A percentile compares a stretch with the other conserved stretches of the same genome.
These are phyloP conservation scores for Xylariaceae sp. DNA, from an alignment of 2,329 filamentous ascomycete genomes.

Conservation along the genomic window DNA sequence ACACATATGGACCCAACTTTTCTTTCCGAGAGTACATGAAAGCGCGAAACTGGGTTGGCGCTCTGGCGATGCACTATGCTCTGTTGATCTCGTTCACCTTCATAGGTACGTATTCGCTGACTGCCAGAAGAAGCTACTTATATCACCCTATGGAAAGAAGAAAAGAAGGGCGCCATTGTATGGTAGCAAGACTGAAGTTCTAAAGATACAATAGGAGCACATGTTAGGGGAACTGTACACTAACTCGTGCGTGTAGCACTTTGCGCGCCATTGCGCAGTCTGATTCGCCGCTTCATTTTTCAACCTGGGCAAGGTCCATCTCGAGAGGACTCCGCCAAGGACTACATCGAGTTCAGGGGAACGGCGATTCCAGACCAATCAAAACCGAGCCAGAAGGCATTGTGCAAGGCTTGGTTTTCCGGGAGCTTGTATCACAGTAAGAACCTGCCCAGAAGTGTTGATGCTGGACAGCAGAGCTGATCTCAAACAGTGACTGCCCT, in stretches of 20 bases:
- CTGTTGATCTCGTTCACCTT: slow-evolving; percentile 30
- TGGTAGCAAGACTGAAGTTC: no score
- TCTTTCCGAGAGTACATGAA: slow-evolving; percentile 52
- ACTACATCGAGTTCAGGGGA: slow-evolving; percentile 60
- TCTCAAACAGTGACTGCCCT: slow-evolving; percentile 55
- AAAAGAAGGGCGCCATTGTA: no score
- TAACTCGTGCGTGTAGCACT: slow-evolving; percentile 14
- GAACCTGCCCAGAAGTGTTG: slow-evolving; percentile 18
- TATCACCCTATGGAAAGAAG: no score
- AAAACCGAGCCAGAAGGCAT: slow-evolving; percentile 42
- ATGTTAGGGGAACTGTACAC: no score
- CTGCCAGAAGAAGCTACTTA: no score
- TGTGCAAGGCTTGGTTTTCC: slow-evolving; percentile 49
- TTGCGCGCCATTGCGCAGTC: slow-evolving; percentile 38
- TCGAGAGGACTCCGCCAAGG: slow-evolving; percentile 49
- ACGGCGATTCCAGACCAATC: slow-evolving; percentile 56
- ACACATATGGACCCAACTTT: slow-evolving; percentile 60
- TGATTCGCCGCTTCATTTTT: slow-evolving; percentile 40
- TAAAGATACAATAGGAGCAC: no score
- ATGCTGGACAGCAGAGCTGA: slow-evolving; percentile 5
- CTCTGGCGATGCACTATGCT: slow-evolving; percentile 45
- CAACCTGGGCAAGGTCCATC: slow-evolving; percentile 53
- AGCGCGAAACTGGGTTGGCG: slow-evolving; percentile 44
- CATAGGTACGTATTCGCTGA: background rate
- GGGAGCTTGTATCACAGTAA: slow-evolving; percentile 64